Conservation (phyloP, 495 filamentous ascomycete genomes). For the Penicillium dipodomyicola region DNA sequence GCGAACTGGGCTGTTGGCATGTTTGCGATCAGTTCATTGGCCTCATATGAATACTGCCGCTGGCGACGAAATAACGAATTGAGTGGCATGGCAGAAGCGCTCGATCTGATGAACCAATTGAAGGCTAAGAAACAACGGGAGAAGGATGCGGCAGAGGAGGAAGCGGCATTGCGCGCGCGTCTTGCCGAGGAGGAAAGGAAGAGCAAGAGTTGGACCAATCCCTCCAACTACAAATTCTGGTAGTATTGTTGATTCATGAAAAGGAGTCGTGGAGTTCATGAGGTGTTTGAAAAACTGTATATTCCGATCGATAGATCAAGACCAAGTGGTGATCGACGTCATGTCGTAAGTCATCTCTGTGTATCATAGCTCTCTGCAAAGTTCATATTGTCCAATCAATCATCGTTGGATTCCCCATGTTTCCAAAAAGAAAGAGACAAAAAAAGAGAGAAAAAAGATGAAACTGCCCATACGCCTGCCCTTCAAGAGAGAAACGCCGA, state of each 20-base stretch:
- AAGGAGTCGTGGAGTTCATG: slow-evolving; percentile 41
- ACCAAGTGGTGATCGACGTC: slow-evolving; percentile 17
- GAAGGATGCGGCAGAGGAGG: slow-evolving; percentile 58
- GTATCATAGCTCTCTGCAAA: slow-evolving; percentile 30
- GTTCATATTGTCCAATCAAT: slow-evolving; percentile 12
- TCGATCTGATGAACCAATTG: slow-evolving; percentile 75
- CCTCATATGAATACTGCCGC: slow-evolving; percentile 79
- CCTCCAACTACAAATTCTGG: slow-evolving; percentile 52
- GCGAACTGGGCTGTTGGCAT: slow-evolving; percentile 83
- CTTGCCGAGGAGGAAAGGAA: slow-evolving; percentile 46
- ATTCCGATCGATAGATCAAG: slow-evolving; percentile 24
- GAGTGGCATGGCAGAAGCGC: slow-evolving; percentile 72
- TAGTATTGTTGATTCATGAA: slow-evolving; percentile 28
- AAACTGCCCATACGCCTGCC: slow-evolving; percentile 1
- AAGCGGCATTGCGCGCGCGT: slow-evolving; percentile 34
- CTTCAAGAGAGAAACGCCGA: slow-evolving; percentile 3
- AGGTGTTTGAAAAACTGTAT: slow-evolving; percentile 34
- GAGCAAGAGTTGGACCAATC: slow-evolving; percentile 55
- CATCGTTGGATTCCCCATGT: not conserved
- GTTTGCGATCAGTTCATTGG: slow-evolving; percentile 61
- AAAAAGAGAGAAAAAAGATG: not conserved
- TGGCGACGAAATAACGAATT: slow-evolving; percentile 65
- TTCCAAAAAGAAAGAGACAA: slow-evolving; percentile 7
- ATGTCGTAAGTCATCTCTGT: slow-evolving; percentile 31
- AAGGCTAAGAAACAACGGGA: slow-evolving; percentile 64